Evolutionary conservation across 2,329 filamentous ascomycete species (phyloP).

Genomic region (Diaporthe velutina): DNA sequence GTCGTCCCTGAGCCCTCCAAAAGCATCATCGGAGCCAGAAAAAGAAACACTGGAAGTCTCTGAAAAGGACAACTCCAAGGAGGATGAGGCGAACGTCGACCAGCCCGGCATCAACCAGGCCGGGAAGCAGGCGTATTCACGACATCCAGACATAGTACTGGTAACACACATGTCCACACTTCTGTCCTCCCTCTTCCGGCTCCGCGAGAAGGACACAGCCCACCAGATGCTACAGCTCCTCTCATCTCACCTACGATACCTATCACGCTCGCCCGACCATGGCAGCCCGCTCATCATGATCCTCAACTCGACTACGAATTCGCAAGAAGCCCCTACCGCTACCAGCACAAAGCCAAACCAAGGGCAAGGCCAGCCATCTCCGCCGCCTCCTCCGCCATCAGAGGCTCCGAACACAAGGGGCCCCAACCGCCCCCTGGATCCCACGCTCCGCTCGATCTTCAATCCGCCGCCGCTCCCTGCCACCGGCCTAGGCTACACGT

Average conservation of each 20-base stretch:
- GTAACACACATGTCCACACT: conserved; percentile 68
- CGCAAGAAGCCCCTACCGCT: background rate
- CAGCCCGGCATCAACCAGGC: conserved; percentile 13
- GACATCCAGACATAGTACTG: conserved; percentile 61
- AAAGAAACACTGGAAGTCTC: background rate
- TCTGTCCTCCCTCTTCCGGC: conserved; percentile 65
- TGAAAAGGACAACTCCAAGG: background rate
- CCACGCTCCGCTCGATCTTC: conserved; percentile 65
- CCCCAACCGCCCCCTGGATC: conserved; percentile 49
- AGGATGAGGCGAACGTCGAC: background rate
- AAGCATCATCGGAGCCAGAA: background rate
- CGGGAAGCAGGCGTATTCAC: conserved; percentile 26
- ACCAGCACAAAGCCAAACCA: background rate
- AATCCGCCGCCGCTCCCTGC: conserved; percentile 47
- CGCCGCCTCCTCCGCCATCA: conserved; percentile 16
- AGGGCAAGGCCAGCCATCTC: background rate
- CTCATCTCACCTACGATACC: conserved; percentile 57
- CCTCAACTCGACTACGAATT: conserved; percentile 63
- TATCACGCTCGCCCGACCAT: conserved; percentile 55
- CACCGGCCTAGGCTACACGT: conserved; percentile 41
- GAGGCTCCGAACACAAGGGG: conserved; percentile 19
- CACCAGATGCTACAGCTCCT: conserved; percentile 64
- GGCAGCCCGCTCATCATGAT: conserved; percentile 64
- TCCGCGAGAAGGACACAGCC: conserved; percentile 59
- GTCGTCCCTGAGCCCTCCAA: conserved; percentile 7